A percentile compares a stretch with the other conserved stretches of the same genome.
phyloP scores from a whole-genome alignment of 176 grass and related monocot species.

The Triticum monococcum region DNA sequence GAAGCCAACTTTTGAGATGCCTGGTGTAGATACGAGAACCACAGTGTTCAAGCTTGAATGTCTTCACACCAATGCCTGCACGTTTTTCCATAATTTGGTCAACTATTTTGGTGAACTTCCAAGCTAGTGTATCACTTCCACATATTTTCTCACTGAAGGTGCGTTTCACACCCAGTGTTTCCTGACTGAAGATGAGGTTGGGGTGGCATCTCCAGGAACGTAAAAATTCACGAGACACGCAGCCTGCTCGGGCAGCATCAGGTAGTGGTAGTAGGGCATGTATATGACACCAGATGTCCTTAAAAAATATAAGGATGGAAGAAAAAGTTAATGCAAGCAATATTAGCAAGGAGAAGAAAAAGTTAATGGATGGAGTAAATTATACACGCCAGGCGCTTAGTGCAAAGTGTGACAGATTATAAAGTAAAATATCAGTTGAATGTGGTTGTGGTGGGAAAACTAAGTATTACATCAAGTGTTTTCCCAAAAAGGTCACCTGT shows the following conservation, averaged over 20 bases:
- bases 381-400: background rate
- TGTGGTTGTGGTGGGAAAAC: background rate
- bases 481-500: background rate
- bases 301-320: background rate
- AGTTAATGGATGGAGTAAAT: background rate
- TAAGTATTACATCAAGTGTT: background rate
- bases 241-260: too few species aligned
- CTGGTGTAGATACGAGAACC: background rate
- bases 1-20: background rate
- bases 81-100: background rate
- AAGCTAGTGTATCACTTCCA: background rate
- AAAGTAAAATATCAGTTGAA: background rate
- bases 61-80: background rate
- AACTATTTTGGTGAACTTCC: background rate
- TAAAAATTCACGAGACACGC: too few species aligned
- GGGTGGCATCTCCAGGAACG: background rate
- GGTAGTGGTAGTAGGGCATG: too few species aligned
- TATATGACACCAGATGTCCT: background rate
- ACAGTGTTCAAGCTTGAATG: background rate
- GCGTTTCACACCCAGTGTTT: background rate
- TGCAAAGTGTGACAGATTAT: background rate
- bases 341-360: background rate
- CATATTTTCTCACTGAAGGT: background rate
- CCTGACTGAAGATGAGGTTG: too few species aligned
- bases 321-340: background rate